Conservation (phyloP, 176 grass and related monocot genomes). For the Thalia dealbata region DNA sequence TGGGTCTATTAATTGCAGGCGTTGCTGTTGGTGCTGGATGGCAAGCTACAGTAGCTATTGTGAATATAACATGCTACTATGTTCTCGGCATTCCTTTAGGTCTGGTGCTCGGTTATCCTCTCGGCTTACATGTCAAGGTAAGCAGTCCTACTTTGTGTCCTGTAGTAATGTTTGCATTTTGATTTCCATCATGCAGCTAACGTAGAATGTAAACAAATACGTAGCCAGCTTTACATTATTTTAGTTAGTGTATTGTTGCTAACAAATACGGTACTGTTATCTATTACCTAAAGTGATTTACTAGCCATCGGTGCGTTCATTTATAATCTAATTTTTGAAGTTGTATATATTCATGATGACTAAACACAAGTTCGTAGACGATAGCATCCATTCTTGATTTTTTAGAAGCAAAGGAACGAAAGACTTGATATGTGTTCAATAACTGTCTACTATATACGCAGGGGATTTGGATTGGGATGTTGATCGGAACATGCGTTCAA, state of each 20-base stretch:
- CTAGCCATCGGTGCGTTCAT: too few relatives aligned
- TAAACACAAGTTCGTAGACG: too few relatives aligned
- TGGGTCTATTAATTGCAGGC: conserved; percentile 24
- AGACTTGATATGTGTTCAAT: not conserved
- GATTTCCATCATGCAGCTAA: not conserved
- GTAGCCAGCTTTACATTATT: too few relatives aligned
- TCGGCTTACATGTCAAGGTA: conserved; percentile 51
- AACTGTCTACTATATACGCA: conserved; percentile 8
- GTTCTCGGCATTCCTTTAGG: conserved; percentile 67
- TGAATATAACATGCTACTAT: conserved; percentile 75
- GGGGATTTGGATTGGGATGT: conserved; percentile 93
- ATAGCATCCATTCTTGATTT: too few relatives aligned
- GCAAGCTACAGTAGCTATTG: conserved; percentile 64
- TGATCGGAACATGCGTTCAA: conserved; percentile 59
- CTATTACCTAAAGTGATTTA: too few relatives aligned
- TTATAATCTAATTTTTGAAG: too few relatives aligned
- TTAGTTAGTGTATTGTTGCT: too few relatives aligned
- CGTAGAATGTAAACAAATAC: not conserved
- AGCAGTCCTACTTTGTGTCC: not conserved
- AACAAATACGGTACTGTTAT: too few relatives aligned
- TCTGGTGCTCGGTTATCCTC: conserved; percentile 43
- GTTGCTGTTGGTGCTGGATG: conserved; percentile 65
- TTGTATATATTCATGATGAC: too few relatives aligned
- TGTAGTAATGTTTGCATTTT: not conserved
- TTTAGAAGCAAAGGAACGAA: too few relatives aligned